Evolutionary conservation across 345 rosid species (phyloP).

Genomic region (Brassica rapa): DNA sequence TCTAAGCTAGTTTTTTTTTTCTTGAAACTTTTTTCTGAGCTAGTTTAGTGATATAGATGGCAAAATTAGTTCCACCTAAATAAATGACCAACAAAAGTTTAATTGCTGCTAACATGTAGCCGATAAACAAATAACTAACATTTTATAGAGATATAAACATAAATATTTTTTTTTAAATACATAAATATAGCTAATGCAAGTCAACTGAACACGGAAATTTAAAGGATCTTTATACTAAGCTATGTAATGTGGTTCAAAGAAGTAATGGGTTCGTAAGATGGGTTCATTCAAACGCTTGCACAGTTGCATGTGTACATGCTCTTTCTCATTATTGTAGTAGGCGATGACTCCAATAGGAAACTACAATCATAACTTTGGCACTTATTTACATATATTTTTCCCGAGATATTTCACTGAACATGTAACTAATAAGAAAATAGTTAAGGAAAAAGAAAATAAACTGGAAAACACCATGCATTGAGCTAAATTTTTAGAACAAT

Average conservation of each 20-base stretch:
- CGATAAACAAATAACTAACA: background rate
- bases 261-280: conserved; percentile 23
- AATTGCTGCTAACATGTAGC: conserved; percentile 1
- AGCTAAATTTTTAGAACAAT: background rate
- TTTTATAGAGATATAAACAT: background rate
- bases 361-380: conserved; percentile 5
- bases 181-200: background rate
- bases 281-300: conserved; percentile 17
- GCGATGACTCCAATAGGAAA: conserved; percentile 13
- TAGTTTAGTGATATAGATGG: background rate
- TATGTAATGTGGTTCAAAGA: background rate
- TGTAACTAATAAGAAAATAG: background rate
- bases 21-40: background rate
- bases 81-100: background rate
- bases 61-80: background rate
- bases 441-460: background rate
- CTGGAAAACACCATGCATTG: background rate
- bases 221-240: conserved; percentile 3
- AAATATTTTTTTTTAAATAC: background rate
- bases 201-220: background rate
- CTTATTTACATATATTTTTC: background rate
- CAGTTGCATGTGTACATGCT: conserved; percentile 27
- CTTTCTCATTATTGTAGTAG: conserved; percentile 7
- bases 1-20: background rate
- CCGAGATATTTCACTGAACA: background rate